A percentile compares a stretch with the other conserved stretches of the same genome.
phyloP scores from a whole-genome alignment of 2,329 filamentous ascomycete species.

The Diaporthe ilicicola region DNA sequence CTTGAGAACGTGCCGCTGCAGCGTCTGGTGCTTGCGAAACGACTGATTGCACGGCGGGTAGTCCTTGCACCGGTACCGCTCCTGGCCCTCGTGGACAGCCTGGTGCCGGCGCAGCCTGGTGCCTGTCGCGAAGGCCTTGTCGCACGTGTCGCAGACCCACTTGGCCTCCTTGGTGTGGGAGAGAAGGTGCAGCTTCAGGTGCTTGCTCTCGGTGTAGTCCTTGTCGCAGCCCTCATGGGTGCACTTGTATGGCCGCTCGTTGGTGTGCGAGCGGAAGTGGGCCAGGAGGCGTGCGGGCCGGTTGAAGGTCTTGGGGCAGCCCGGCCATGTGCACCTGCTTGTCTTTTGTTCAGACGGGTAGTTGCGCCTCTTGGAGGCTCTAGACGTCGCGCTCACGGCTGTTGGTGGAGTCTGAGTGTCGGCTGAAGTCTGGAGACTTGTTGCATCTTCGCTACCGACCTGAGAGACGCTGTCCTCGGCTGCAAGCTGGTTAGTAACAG shows the following conservation, averaged over 20 bases:
- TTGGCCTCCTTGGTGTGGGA: conserved; percentile 78
- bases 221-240: conserved; percentile 77
- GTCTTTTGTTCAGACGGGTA: conserved; percentile 80
- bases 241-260: conserved; percentile 83
- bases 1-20: conserved; percentile 82
- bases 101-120: conserved; percentile 81
- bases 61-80: conserved; percentile 77
- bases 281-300: conserved; percentile 76
- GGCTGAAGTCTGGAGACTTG: not conserved
- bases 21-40: conserved; percentile 88
- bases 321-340: conserved; percentile 76
- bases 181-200: conserved; percentile 86
- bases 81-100: conserved; percentile 79
- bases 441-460: conserved; percentile 20
- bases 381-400: conserved; percentile 12
- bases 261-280: conserved; percentile 85
- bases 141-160: conserved; percentile 78
- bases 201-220: conserved; percentile 85
- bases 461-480: conserved; percentile 24
- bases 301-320: conserved; percentile 86
- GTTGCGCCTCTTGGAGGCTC: conserved; percentile 45
- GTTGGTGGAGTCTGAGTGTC: conserved; percentile 26
- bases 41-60: conserved; percentile 76
- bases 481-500: conserved; percentile 15
- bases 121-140: conserved; percentile 82